Percentiles rank a stretch among this genome's conserved stretches.
Evolutionary conservation across 352 stramenopile genomes (phyloP).

Genomic region (Elongisporangium anandrum): DNA sequence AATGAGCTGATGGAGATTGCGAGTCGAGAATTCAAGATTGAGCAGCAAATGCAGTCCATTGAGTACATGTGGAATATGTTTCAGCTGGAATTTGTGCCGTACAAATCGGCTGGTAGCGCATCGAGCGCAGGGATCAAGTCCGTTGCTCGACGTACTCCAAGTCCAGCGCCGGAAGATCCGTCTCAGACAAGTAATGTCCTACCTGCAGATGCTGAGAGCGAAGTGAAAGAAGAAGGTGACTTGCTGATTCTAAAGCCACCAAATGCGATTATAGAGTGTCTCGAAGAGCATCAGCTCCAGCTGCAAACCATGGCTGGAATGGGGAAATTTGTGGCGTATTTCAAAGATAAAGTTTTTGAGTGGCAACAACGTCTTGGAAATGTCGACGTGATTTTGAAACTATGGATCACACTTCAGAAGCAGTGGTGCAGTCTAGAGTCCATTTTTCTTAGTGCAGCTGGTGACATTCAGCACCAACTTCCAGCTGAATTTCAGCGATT

Average conservation of each 20-base stretch:
- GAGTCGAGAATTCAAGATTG: conserved; percentile 96
- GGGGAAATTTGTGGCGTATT: conserved; percentile 95
- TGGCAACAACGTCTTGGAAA: conserved; percentile 92
- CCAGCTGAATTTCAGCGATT: conserved; percentile 90
- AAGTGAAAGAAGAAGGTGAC: conserved; percentile 49
- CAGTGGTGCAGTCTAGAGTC: conserved; percentile 93
- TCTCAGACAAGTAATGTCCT: neutral
- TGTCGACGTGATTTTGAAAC: conserved; percentile 91
- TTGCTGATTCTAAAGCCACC: conserved; percentile 88
- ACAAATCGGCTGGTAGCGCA: conserved; percentile 64
- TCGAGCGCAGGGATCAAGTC: conserved; percentile 1
- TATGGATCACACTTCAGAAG: conserved; percentile 90
- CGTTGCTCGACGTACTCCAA: neutral
- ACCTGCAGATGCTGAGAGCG: neutral
- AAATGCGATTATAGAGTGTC: conserved; percentile 90
- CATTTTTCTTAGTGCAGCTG: conserved; percentile 91
- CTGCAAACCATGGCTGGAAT: conserved; percentile 96
- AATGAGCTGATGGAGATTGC: conserved; percentile 94
- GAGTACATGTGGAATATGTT: conserved; percentile 89
- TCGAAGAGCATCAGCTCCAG: conserved; percentile 94
- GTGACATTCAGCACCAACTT: conserved; percentile 92
- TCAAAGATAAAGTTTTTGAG: conserved; percentile 93
- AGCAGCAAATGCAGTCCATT: conserved; percentile 93
- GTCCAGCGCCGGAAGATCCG: neutral
- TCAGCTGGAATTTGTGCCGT: conserved; percentile 89